A percentile compares a stretch with the other conserved stretches of the same genome.
phyloP scores from a whole-genome alignment of 2,329 filamentous ascomycete genomes.

The Seiridium cupressi region DNA sequence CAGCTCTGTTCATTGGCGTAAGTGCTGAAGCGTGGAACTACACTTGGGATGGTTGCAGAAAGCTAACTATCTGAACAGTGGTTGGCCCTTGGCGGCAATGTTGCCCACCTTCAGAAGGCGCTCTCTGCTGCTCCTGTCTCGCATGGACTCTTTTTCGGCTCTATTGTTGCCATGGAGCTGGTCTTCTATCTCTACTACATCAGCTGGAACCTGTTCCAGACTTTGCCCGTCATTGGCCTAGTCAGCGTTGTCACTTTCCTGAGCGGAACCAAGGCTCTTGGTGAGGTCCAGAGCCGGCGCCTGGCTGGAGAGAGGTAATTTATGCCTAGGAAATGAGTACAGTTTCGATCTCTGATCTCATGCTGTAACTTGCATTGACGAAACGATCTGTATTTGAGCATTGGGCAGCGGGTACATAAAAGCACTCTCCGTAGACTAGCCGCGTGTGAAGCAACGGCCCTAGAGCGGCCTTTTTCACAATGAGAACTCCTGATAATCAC shows the following conservation, averaged over 20 bases:
- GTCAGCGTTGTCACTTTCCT: constrained; percentile 74
- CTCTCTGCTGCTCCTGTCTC: constrained; percentile 74
- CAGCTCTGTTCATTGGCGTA: constrained; percentile 70
- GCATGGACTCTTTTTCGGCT: constrained; percentile 82
- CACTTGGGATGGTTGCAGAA: not conserved
- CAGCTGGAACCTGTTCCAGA: constrained; percentile 88
- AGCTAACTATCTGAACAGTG: constrained; percentile 53
- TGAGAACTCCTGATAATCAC: too few relatives aligned
- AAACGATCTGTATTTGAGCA: constrained; percentile 5
- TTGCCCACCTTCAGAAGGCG: constrained; percentile 74
- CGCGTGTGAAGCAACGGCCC: not conserved
- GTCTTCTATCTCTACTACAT: constrained; percentile 96
- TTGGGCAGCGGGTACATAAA: constrained; percentile 4
- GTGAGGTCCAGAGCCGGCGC: constrained; percentile 87
- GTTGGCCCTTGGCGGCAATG: constrained; percentile 78
- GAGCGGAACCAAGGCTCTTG: constrained; percentile 84
- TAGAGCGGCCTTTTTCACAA: too few relatives aligned
- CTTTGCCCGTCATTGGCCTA: constrained; percentile 68
- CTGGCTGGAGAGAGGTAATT: constrained; percentile 62
- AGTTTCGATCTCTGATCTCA: not conserved
- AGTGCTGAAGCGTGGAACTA: constrained; percentile 26
- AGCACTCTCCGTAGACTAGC: not conserved
- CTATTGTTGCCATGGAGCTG: constrained; percentile 81
- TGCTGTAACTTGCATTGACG: not conserved
- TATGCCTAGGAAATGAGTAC: not conserved